Evolutionary conservation across 202 grass and related monocot genomes (phyloP), one percentile per base, ranked within the genome.

Genomic region (Panicum hallii): DNA sequence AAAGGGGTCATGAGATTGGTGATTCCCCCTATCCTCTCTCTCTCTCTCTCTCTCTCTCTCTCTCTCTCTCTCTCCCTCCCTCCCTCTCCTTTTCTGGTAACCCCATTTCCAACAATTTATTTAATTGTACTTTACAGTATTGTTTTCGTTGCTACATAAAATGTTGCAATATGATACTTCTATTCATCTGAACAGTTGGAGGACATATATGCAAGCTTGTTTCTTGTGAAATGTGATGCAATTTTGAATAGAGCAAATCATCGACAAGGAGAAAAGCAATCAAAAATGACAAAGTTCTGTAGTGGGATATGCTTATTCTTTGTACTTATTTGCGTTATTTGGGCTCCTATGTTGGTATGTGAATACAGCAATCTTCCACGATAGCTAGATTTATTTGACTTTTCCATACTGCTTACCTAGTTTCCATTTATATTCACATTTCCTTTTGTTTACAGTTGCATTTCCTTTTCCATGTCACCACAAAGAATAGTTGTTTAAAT

Each of bases 261-360:
- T 80, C 86, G 56, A 77, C 90, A 80, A 67, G 96, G 96, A 22
- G 87, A 98, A 85, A 98, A 87, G 70, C 96, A 98, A 93, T 92
- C 82, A 84, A 98, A 95, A 90, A 84, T 91, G 89, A 98, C 96
- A 75, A 98, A 98, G 87, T 98, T 98, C 71, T 92, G 88, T 70
- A 93, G 93, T 84, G 96, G 96, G 55, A 95, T 98, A 87, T 98
- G 96, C 86, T 85, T 98, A 64, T 95, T 98, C 89, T 95, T 95
- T 53, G 92, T 98, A 87, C 83, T 98, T 88, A 95, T 98, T 57
- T 92, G 96, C 87, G 93, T 98, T 88, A 98, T 98, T 78, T 98
- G 96, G 96, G 91, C 96, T 81, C 96, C 96, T 84, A 98, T 98
- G 96, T 88, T 98, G 91, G 96, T 98, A 93, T 63, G 87, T 28